phyloP scores from a whole-genome alignment of 306 rosid genomes.

The Casuarina equisetifolia region DNA sequence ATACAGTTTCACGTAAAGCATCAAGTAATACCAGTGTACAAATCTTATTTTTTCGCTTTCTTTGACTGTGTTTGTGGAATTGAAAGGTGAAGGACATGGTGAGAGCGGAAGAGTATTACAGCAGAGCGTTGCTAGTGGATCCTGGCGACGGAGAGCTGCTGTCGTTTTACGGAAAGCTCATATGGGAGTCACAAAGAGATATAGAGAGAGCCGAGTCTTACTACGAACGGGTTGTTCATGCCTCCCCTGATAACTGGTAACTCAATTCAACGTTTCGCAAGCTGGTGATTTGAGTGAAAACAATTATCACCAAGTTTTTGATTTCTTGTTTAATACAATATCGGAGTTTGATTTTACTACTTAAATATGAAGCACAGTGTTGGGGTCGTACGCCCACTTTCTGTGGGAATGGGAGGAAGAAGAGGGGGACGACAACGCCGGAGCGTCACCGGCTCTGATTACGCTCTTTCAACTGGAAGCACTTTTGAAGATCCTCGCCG shows the following conservation, averaged over 20 bases:
- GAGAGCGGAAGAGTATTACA: conserved; percentile 73
- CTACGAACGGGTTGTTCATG: conserved; percentile 64
- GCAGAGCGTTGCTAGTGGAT: conserved; percentile 71
- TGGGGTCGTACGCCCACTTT: conserved; percentile 70
- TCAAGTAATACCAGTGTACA: too few species aligned
- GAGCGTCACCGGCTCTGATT: conserved; percentile 29
- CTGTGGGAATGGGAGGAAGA: conserved; percentile 72
- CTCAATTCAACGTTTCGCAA: too few species aligned
- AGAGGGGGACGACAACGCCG: conserved; percentile 26
- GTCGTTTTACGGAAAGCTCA: conserved; percentile 62
- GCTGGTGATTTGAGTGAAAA: too few species aligned
- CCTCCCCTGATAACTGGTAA: conserved; percentile 70
- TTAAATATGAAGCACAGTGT: conserved; percentile 43
- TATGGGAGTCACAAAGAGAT: conserved; percentile 77
- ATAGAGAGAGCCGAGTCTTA: conserved; percentile 60
- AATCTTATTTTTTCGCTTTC: not conserved
- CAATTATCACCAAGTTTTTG: too few species aligned
- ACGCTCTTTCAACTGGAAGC: conserved; percentile 29
- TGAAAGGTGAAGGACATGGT: conserved; percentile 53
- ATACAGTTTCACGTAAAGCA: not conserved
- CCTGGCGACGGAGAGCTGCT: conserved; percentile 81
- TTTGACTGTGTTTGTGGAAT: conserved; percentile 30
- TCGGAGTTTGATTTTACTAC: not conserved
- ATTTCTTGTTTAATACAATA: too few species aligned
- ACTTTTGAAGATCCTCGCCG: not conserved